A percentile compares a stretch with the other conserved stretches of the same genome.
phyloP scores from a whole-genome alignment of 2,329 filamentous ascomycete genomes.

The Sporothrix humicola region DNA sequence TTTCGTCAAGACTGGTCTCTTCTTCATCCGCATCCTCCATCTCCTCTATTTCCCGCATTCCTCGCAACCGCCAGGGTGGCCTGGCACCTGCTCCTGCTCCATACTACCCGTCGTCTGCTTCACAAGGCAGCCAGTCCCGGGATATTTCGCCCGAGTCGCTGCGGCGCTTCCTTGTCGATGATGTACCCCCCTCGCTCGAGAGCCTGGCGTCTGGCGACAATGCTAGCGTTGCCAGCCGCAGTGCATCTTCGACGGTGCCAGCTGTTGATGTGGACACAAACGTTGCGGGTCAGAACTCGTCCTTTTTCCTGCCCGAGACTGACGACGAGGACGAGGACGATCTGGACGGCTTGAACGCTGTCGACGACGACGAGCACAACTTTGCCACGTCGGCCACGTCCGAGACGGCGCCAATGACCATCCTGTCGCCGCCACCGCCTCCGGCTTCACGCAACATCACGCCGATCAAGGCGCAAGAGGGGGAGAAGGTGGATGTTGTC shows the following conservation, averaged over 20 bases:
- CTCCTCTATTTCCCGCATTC: constrained; percentile 16
- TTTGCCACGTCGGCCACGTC: constrained; percentile 61
- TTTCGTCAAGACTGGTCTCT: constrained; percentile 37
- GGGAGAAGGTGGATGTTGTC: neutral
- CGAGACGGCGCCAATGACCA: constrained; percentile 54
- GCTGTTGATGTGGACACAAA: neutral
- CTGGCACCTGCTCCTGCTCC: neutral
- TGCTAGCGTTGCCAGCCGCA: neutral
- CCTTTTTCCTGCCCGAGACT: neutral
- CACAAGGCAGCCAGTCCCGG: constrained; percentile 46
- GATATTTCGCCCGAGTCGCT: constrained; percentile 64
- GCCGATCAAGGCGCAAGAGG: neutral
- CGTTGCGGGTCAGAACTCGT: neutral
- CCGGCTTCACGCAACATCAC: constrained; percentile 41
- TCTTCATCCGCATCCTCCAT: constrained; percentile 31
- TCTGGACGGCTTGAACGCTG: neutral
- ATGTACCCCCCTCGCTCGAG: constrained; percentile 43
- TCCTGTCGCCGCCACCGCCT: constrained; percentile 60
- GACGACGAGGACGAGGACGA: constrained; percentile 17
- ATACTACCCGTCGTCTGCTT: constrained; percentile 2
- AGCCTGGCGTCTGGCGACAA: neutral
- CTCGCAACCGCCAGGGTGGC: constrained; percentile 19
- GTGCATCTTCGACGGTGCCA: neutral
- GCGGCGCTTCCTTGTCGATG: constrained; percentile 58
- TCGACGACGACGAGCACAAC: constrained; percentile 56